phyloP scores from a whole-genome alignment of 2,329 filamentous ascomycete species.

The Aspergillus candidus region DNA sequence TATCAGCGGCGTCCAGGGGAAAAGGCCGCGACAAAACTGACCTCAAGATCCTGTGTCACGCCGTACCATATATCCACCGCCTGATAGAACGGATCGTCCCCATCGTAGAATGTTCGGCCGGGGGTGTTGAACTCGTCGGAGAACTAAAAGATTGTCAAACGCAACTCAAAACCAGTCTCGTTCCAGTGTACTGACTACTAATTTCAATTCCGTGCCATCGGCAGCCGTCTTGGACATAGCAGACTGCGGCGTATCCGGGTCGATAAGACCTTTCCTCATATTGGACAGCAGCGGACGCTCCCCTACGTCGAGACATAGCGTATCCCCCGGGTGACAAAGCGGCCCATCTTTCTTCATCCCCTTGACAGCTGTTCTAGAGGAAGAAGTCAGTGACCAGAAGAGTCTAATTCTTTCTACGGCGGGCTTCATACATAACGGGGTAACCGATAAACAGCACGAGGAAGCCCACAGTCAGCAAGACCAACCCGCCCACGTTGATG shows the following conservation, averaged over 20 bases:
- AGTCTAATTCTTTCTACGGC: neutral
- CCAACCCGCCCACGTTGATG: slow-evolving; percentile 58
- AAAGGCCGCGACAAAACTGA: slow-evolving; percentile 21
- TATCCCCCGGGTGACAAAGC: slow-evolving; percentile 33
- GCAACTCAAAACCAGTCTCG: neutral
- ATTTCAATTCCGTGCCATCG: slow-evolving; percentile 56
- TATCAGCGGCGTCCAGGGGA: neutral
- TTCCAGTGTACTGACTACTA: slow-evolving; percentile 47
- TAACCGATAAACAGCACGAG: slow-evolving; percentile 63
- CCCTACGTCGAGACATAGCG: slow-evolving; percentile 47
- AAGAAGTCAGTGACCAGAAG: neutral
- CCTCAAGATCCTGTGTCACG: slow-evolving; percentile 63
- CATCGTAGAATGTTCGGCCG: slow-evolving; percentile 64
- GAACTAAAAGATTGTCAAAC: slow-evolving; percentile 40
- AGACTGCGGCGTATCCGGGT: slow-evolving; percentile 59
- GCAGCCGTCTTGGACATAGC: slow-evolving; percentile 51
- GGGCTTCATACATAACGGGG: slow-evolving; percentile 57
- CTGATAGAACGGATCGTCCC: slow-evolving; percentile 63
- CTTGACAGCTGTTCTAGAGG: slow-evolving; percentile 52
- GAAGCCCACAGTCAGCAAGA: slow-evolving; percentile 55
- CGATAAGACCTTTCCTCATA: slow-evolving; percentile 55
- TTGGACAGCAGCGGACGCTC: slow-evolving; percentile 53
- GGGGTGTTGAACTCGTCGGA: slow-evolving; percentile 66
- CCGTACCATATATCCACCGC: slow-evolving; percentile 67
- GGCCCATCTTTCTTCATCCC: slow-evolving; percentile 30